These are phyloP conservation scores for Amanita exitialis DNA, from an alignment of 768 basidiomycete species.

Conservation along the genomic window DNA sequence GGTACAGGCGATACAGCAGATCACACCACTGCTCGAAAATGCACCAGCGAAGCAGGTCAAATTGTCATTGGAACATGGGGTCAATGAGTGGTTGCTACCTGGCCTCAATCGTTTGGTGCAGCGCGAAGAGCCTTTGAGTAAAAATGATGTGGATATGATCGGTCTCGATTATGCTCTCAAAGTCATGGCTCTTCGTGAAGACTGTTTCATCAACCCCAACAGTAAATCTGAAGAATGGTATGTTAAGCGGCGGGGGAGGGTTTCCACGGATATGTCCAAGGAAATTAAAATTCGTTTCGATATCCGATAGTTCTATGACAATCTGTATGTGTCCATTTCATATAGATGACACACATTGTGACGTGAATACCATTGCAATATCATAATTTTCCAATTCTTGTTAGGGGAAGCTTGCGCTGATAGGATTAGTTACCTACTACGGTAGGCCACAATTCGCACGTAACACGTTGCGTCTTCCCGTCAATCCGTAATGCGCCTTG, in stretches of 20 bases:
- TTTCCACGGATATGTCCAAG: neutral
- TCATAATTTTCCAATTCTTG: too few species aligned
- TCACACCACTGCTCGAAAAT: slow-evolving; percentile 12
- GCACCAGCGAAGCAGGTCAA: slow-evolving; percentile 14
- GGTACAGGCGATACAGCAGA: slow-evolving; percentile 15
- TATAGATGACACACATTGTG: too few species aligned
- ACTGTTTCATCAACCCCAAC: neutral
- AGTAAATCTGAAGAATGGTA: neutral
- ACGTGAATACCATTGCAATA: too few species aligned
- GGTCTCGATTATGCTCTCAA: slow-evolving; percentile 4
- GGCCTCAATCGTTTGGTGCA: slow-evolving; percentile 13
- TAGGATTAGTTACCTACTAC: too few species aligned
- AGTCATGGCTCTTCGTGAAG: slow-evolving; percentile 1
- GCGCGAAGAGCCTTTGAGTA: slow-evolving; percentile 13
- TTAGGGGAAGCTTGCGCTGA: too few species aligned
- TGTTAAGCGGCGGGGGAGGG: neutral
- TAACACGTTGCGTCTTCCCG: too few species aligned
- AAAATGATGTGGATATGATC: slow-evolving; percentile 14
- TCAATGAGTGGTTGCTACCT: slow-evolving; percentile 18
- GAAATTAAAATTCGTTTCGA: neutral
- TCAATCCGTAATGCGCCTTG: too few species aligned
- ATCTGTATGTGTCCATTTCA: too few species aligned
- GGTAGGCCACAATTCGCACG: too few species aligned
- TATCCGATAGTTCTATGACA: neutral
- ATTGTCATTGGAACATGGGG: slow-evolving; percentile 15